Conservation (phyloP, 306 rosid genomes). For the Amphicarpaea edgeworthii region DNA sequence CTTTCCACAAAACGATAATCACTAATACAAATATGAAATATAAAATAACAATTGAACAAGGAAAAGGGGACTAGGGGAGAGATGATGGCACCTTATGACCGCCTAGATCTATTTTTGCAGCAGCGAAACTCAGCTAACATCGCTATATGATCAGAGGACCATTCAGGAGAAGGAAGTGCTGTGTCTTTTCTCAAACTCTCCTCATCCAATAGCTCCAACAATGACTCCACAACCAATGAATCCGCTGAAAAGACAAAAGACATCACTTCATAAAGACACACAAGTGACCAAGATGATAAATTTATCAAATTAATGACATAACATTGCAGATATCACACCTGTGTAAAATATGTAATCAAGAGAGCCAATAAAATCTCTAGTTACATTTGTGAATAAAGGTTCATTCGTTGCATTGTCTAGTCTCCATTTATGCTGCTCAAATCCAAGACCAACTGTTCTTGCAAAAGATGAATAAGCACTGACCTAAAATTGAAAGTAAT, state of each 20-base stretch:
- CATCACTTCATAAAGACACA: slow-evolving; percentile 9
- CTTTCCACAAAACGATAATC: slow-evolving; percentile 9
- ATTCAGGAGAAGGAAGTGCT: slow-evolving; percentile 98
- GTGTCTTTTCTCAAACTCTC: slow-evolving; percentile 98
- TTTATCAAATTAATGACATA: slow-evolving; percentile 1
- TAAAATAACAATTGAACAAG: not conserved
- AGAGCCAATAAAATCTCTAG: slow-evolving; percentile 97
- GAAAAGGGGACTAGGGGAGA: slow-evolving; percentile 1
- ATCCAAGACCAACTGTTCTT: slow-evolving; percentile 73
- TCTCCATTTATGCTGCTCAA: slow-evolving; percentile 88
- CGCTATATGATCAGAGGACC: slow-evolving; percentile 99
- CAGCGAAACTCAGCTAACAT: slow-evolving; percentile 96
- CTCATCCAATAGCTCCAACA: slow-evolving; percentile 98
- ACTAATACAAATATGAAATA: not conserved
- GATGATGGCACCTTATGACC: slow-evolving; percentile 53
- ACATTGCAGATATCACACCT: slow-evolving; percentile 55
- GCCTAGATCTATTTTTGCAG: slow-evolving; percentile 89
- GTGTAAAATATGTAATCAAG: slow-evolving; percentile 99
- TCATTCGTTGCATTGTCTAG: slow-evolving; percentile 83
- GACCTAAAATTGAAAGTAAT: slow-evolving; percentile 60
- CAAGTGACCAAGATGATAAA: slow-evolving; percentile 22
- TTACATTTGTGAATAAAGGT: slow-evolving; percentile 92
- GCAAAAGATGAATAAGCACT: slow-evolving; percentile 96
- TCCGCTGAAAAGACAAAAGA: slow-evolving; percentile 75
- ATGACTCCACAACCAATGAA: slow-evolving; percentile 93